Base-by-base conservation (phyloP, 176 grass and related monocot genomes). In the Eleusine coracana region DNA sequence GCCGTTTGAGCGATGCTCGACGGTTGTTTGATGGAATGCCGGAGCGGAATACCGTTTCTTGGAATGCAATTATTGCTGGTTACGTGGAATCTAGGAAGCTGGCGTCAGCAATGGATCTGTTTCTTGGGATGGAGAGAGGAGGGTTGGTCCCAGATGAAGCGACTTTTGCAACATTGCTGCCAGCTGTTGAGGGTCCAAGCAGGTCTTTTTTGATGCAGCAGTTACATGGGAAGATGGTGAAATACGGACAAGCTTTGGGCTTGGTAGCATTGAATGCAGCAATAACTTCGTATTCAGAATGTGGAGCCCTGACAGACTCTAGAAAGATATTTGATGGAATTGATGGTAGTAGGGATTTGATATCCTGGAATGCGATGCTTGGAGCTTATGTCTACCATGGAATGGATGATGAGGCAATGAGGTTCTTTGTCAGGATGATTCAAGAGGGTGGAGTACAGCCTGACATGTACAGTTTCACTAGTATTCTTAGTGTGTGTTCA, bases 321-420 rank as follows among this genome's bases (percentile, higher is more conserved):
- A 89, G 49, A 76, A 94, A n/a, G 37, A 46, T 94, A 17, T 92
- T 94, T 68, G 87, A 94, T 82, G 83, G 51, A 36, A 86, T 90
- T 74, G 42, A 37, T 10, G 39, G 63, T 55, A 25, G 1, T 7
- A 94, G 79, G 71, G 92, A 94, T 73, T 64, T 94, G 74, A 81
- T 94, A 71, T 89, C 92, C 66, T 94, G 92, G 92, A 94, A 94
- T 44, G 77, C 92, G 1, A 76, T 94, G 85, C 82, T 94, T 31
- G 92, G 69, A 29, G 87, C 84, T 38, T 94, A 87, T 54, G 37
- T 78, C 50, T 64, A 78, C 56, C 82, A 86, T 65, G 84, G 81
- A 28, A 71, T 80, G 78, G 55, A 52, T 1, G 20, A 49, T 29
- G 48, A 85, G 50, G 82, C 82, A 0, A 77, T 83, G 56, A 5